Evolutionary conservation across 2,329 filamentous ascomycete genomes (phyloP), one percentile per base, ranked within the genome.

Genomic region (Verticillium zaregamsianum): DNA sequence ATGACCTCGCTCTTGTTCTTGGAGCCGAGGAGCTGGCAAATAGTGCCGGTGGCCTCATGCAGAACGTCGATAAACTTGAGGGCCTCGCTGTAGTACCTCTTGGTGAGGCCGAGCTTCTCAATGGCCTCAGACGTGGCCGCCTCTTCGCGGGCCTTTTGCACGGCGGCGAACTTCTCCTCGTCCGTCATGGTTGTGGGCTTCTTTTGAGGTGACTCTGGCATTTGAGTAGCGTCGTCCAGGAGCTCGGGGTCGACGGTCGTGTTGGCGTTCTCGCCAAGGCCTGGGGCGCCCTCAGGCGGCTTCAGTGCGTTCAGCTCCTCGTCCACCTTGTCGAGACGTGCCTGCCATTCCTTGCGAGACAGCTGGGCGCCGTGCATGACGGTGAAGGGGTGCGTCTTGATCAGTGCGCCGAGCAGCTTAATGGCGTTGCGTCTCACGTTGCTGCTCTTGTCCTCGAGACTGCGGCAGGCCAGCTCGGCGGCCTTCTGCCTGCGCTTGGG

Each of bases 1-100:
- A 99, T 97, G 31, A 98, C 91, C 74, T 99, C 95, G 69, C 92
- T 97, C 82, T 99, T 99, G 81, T 99, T 99, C 71, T 91, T 92
- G 33, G 95, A 96, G 6, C 92, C 92, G 3, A 99, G 84, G 20
- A 99, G 83, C 74, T 97, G 94, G 65, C 90, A 92, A 37, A 98
- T 89, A 2, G 88, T 87, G 9, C 84, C 84, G 1, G 93, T 96
- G 25, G 92, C 91, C 12, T 90, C 86, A 67, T 97, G 92, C 25
- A 99, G 81, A 6, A 96, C 90, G 64, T 97, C 90, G 67, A 99
- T 97, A 72, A 99, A 99, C 66, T 89, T 90, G 65, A 98, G 83
- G 3, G 94, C 95, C 71, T 98, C 93, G n/a, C 87, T 84, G 73
- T 97, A 97, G 76, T 97, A 97, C 65, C 95, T 88, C 65, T 90